Conservation (phyloP, 805 yeast genomes). For the Saturnispora ahearnii region DNA sequence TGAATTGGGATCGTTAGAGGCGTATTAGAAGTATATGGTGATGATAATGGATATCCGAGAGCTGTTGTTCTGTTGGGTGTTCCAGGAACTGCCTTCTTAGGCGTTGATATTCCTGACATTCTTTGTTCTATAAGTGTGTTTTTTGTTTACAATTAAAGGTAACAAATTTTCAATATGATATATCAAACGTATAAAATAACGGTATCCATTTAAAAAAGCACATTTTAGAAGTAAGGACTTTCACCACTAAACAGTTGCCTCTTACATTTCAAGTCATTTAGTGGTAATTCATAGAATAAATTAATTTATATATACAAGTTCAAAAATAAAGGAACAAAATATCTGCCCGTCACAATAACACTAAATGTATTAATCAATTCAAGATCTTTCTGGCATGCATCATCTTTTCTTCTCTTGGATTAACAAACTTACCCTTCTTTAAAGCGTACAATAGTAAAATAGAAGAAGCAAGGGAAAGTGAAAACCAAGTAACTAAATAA, state of each 20-base stretch:
- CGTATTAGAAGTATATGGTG: constrained; percentile 13
- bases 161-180: too few relatives aligned
- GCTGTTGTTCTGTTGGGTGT: constrained; percentile 3
- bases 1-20: constrained; percentile 10
- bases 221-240: too few relatives aligned
- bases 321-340: neutral
- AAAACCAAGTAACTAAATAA: constrained; percentile 92
- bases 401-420: constrained; percentile 38
- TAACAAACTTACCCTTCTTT: constrained; percentile 32
- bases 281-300: neutral
- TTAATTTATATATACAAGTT: neutral
- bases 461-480: constrained; percentile 65
- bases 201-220: too few relatives aligned
- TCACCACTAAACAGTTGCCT: too few relatives aligned
- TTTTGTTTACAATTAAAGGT: neutral
- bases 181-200: too few relatives aligned
- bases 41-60: constrained; percentile 8
- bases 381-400: constrained; percentile 38
- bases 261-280: too few relatives aligned
- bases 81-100: neutral
- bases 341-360: neutral
- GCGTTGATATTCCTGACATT: neutral
- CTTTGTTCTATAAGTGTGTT: neutral
- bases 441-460: constrained; percentile 51
- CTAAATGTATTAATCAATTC: constrained; percentile 14